Evolutionary conservation across 441 rosid species (phyloP), one percentile per base, ranked within the genome.

Genomic region (Corymbia calophylla): DNA sequence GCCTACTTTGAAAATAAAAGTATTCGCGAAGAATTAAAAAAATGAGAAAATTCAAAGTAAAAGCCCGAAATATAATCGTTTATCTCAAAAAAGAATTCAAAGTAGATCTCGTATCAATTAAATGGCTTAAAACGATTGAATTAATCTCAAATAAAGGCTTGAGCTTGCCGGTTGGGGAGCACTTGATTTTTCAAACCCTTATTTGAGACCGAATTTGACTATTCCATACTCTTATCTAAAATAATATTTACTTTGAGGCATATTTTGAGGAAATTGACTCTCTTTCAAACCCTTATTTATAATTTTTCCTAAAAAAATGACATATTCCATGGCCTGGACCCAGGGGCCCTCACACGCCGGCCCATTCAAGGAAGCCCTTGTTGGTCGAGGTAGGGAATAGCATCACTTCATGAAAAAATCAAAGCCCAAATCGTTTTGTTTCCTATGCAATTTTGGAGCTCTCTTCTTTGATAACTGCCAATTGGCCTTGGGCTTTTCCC

Each of bases 31-130:
- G 7, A 58, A 58, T 10, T 25, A 58, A 58, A 58, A 58, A 23
- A 58, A 58, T 58, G n/a, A 0, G 11, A 58, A 58, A 58, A 25
- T 4, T 58, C 6, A 58, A 58, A 58, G 10, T 23, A 58, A 23
- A 29, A 23, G 6, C 5, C 0, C 4, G 6, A 4, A 58, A 39
- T 39, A 39, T 1, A 39, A 13, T 58, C 2, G 0, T 58, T 58
- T 58, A 2, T 58, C 62, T 9, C 9, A 4, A 4, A 56, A 4
- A 56, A 4, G 6, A 58, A 14, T 9, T 25, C 0, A 9, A 0
- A 58, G 5, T 58, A 2, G 5, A 58, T 9, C 3, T 25, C 10
- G 2, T 25, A 23, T 1, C 1, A 1, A 58, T 58, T 58, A 58
- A 58, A 3, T 2, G 3, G 44, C 14, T 0, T 10, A 1, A 58